A percentile compares a stretch with the other conserved stretches of the same genome.
Evolutionary conservation across 2,329 filamentous ascomycete genomes (phyloP).

Genomic region (Coniosporium tulheliwenetii): DNA sequence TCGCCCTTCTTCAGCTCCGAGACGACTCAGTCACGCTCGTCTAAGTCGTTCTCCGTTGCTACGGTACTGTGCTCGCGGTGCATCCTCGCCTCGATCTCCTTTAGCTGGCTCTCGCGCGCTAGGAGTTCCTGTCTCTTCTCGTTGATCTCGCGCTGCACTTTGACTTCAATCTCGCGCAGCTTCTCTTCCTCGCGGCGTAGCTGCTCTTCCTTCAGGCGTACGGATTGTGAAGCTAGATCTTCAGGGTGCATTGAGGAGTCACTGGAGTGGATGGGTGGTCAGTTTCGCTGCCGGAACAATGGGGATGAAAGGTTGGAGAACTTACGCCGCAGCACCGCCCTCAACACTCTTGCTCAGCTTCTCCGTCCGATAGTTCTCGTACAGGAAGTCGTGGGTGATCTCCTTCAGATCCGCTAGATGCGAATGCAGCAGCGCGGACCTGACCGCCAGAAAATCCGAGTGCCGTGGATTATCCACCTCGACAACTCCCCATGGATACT

Average conservation of each 20-base stretch:
- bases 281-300: not conserved
- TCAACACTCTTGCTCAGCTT: constrained; percentile 99
- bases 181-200: constrained; percentile 99
- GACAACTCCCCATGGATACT: constrained; percentile 98
- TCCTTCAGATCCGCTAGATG: constrained; percentile 98
- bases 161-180: constrained; percentile 96
- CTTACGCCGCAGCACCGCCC: constrained; percentile 73
- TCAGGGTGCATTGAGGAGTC: constrained; percentile 95
- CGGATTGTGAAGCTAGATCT: constrained; percentile 89
- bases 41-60: constrained; percentile 2
- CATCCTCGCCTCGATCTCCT: constrained; percentile 98
- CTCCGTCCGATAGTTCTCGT: constrained; percentile 99
- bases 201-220: constrained; percentile 98
- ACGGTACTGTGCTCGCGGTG: constrained; percentile 58
- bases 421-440: constrained; percentile 91
- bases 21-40: not conserved
- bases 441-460: constrained; percentile 94
- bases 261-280: constrained; percentile 18
- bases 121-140: constrained; percentile 98
- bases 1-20: not conserved
- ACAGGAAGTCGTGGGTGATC: constrained; percentile 98
- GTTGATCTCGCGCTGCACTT: constrained; percentile 99
- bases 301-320: constrained; percentile 17
- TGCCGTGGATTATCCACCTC: constrained; percentile 99
- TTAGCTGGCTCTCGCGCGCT: constrained; percentile 93